These are phyloP conservation scores for Lipomyces kockii DNA, from an alignment of 805 yeast genomes.

Conservation along the genomic window DNA sequence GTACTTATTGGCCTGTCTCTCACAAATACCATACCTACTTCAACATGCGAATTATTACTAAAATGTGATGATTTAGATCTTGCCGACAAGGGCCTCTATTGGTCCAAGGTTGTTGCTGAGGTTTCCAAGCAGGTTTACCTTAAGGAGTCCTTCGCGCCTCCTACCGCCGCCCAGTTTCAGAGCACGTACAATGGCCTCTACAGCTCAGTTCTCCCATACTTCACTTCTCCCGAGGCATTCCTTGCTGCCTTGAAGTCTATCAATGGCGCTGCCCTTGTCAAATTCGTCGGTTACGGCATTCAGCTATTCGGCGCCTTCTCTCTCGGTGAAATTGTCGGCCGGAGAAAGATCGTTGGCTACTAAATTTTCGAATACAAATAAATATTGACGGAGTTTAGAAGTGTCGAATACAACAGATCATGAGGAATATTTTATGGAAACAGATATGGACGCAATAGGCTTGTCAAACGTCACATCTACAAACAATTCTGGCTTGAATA, in stretches of 20 bases:
- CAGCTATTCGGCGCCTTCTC: slow-evolving; percentile 92
- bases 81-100: slow-evolving; percentile 71
- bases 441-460: neutral
- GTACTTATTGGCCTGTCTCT: neutral
- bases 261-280: slow-evolving; percentile 57
- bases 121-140: slow-evolving; percentile 78
- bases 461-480: neutral
- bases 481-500: neutral
- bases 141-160: slow-evolving; percentile 94
- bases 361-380: slow-evolving; percentile 15
- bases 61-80: slow-evolving; percentile 8
- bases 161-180: slow-evolving; percentile 75
- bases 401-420: neutral
- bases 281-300: slow-evolving; percentile 73
- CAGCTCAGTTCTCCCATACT: slow-evolving; percentile 47
- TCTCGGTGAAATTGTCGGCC: slow-evolving; percentile 94
- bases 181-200: slow-evolving; percentile 65
- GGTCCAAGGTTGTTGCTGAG: slow-evolving; percentile 69
- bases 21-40: neutral
- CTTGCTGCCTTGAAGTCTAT: slow-evolving; percentile 53
- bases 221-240: slow-evolving; percentile 58
- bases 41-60: neutral
- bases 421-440: neutral
- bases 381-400: neutral
- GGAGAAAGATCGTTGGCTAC: slow-evolving; percentile 92